Conservation (phyloP, 106 monocot species). For the Amphibolis antarctica region DNA sequence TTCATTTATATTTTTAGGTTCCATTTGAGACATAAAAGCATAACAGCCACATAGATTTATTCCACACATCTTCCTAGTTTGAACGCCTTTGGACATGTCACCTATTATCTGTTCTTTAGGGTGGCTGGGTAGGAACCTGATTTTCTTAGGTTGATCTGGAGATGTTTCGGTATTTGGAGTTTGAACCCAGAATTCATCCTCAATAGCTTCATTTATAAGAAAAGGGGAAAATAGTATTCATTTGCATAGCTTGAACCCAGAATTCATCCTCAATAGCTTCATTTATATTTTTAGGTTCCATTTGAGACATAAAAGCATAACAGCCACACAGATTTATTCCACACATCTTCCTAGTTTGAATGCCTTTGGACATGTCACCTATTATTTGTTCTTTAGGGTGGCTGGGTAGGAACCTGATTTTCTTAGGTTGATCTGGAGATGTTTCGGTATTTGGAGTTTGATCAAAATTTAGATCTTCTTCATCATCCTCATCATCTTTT, state of each 20-base stretch:
- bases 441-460: background rate
- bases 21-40: background rate
- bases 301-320: background rate
- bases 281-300: background rate
- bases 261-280: background rate
- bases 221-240: too few species aligned
- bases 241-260: background rate
- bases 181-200: background rate
- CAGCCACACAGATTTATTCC: background rate
- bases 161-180: too few species aligned
- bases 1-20: background rate
- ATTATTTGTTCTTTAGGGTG: background rate
- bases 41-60: background rate
- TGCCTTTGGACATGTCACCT: background rate
- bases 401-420: background rate
- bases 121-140: background rate
- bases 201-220: background rate
- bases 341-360: too few species aligned
- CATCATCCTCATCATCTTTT: background rate
- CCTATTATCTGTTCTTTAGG: background rate
- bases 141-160: background rate
- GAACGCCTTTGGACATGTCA: background rate
- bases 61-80: accelerated
- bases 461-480: background rate
- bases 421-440: background rate